A percentile compares a stretch with the other conserved stretches of the same genome.
Conservation (phyloP, 2,329 filamentous ascomycete species). For the Sporothrix inflata region DNA sequence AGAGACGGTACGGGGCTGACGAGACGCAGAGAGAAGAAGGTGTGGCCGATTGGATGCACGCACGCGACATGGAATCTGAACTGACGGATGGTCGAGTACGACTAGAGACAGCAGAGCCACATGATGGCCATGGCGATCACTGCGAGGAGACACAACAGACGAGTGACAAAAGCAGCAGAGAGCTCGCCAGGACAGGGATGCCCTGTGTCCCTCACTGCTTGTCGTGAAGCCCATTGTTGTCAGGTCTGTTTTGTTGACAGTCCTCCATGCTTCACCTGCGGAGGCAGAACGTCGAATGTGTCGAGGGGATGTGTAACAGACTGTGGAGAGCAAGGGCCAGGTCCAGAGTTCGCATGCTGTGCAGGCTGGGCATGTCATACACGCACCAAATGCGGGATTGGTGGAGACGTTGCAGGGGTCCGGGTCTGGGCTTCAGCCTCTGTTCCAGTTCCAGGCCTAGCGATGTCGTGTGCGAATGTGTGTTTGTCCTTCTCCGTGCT, state of each 20-base stretch:
- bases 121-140: slow-evolving; percentile 6
- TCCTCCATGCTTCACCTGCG: neutral
- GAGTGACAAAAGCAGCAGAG: neutral
- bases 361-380: neutral
- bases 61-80: neutral
- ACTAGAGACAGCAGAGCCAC: slow-evolving; percentile 3
- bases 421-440: neutral
- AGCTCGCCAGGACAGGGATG: neutral
- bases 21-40: neutral
- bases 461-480: slow-evolving; percentile 1
- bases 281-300: neutral
- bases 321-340: neutral
- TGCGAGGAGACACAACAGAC: neutral
- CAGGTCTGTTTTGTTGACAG: neutral
- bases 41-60: neutral
- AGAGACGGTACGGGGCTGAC: neutral
- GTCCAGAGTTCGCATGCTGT: neutral
- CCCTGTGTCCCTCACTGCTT: neutral
- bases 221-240: neutral
- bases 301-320: slow-evolving; percentile 1
- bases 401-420: slow-evolving; percentile 9
- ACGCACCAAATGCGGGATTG: slow-evolving; percentile 15
- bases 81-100: neutral
- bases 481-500: neutral
- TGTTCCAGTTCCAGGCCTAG: slow-evolving; percentile 12